Evolutionary conservation across 495 filamentous ascomycete species (phyloP), one percentile per base, ranked within the genome.

Genomic region (Penicillium bovifimosum): DNA sequence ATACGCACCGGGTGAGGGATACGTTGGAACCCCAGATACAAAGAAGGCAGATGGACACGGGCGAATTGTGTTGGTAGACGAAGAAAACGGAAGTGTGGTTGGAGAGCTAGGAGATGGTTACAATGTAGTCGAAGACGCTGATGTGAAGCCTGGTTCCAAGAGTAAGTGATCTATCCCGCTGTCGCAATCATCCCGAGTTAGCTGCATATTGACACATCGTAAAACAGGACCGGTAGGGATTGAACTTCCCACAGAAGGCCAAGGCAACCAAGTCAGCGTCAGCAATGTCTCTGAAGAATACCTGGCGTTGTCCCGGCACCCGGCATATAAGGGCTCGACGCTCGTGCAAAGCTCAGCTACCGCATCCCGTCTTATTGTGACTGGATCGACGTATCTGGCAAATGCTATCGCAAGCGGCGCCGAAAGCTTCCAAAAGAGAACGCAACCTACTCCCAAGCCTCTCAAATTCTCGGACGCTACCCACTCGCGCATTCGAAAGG

Each of bases 1-100:
- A 56, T 96, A 84, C 67, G 80, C 78, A 27, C 87, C 87, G 4
- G 90, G 90, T 3, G 86, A 93, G 67, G 89, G 76, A 3, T 92
- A 95, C 64, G 79, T 80, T 14, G 62, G 64, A 6, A 64, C 74
- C 2, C 27, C 56, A 5, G 59, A 59, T n/a, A 39, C 40, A 41
- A 41, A 56, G 41, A 61, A 65, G 28, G 77, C 77, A 9, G 77
- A 79, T 50, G 64, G 74, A 40, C 70, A 74, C 34, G 88, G 89
- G 6, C 85, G 89, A 62, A 92, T 98, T 52, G 93, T 97, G n/a
- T 76, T 98, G 3, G 75, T 97, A 26, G 89, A 98, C 52, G 93
- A 98, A 62, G 92, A 97, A 55, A 85, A 98, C 76, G 93, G 90
- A 42, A 92, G 86, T 65, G 86, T 97, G 5, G 90, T 98, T 14